Percentiles rank a stretch among this genome's conserved stretches.
Evolutionary conservation across 2,329 filamentous ascomycete species (phyloP).

Genomic region (Daldinia sp.): DNA sequence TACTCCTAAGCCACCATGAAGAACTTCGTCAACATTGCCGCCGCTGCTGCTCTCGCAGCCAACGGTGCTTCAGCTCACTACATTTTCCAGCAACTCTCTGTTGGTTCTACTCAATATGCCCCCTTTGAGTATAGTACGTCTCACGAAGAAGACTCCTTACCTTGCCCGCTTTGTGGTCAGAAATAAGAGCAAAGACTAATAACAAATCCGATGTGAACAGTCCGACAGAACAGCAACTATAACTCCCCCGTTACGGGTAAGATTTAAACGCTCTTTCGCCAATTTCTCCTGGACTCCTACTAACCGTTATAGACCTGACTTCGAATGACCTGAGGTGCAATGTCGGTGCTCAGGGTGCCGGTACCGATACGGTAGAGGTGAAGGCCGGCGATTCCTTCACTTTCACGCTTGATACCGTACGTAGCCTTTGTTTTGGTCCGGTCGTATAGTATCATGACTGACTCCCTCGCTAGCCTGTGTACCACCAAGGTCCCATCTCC

Average conservation of each 20-base stretch:
- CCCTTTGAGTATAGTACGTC: conserved; percentile 54
- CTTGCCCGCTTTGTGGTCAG: neutral
- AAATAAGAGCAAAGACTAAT: conserved; percentile 10
- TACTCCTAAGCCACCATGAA: conserved; percentile 50
- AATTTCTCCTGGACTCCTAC: neutral
- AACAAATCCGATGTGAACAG: conserved; percentile 32
- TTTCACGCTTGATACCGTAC: conserved; percentile 53
- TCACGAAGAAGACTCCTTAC: neutral
- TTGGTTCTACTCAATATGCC: conserved; percentile 51
- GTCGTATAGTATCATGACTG: neutral
- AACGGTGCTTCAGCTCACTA: conserved; percentile 56
- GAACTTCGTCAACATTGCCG: conserved; percentile 48
- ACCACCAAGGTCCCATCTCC: conserved; percentile 58
- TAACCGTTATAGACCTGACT: conserved; percentile 50
- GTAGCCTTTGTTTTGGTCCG: neutral
- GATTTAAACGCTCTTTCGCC: neutral
- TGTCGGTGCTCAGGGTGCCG: conserved; percentile 53
- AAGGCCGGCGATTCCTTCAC: conserved; percentile 56
- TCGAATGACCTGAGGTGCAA: conserved; percentile 59
- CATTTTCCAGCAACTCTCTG: conserved; percentile 57
- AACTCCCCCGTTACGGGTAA: conserved; percentile 60
- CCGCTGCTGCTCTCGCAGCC: conserved; percentile 51
- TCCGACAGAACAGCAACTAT: conserved; percentile 62
- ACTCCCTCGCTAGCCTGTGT: conserved; percentile 52
- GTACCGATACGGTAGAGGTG: conserved; percentile 53